Conservation (phyloP, 768 basidiomycete species). For the Russula earlei region DNA sequence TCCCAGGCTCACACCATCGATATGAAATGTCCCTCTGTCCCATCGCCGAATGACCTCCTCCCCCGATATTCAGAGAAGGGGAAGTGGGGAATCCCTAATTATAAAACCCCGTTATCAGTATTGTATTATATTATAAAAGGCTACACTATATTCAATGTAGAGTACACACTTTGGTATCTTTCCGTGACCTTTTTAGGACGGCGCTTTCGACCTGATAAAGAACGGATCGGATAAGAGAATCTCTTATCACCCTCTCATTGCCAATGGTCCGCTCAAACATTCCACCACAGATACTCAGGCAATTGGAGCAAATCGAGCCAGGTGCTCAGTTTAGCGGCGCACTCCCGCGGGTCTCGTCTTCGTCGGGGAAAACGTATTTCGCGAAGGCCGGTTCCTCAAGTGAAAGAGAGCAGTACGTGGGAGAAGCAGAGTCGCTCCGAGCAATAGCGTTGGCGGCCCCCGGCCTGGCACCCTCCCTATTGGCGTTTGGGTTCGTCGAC, state of each 20-base stretch:
- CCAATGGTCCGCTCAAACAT: constrained; percentile 10
- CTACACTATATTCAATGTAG: not conserved
- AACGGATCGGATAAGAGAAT: no score
- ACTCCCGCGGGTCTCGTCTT: constrained; percentile 43
- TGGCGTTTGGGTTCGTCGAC: constrained; percentile 38
- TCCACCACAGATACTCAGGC: constrained; percentile 31
- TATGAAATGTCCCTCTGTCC: constrained; percentile 25
- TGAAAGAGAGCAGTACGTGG: constrained; percentile 56
- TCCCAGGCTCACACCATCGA: constrained; percentile 42
- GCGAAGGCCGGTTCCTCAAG: constrained; percentile 44
- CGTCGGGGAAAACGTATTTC: constrained; percentile 50
- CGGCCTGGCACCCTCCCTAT: constrained; percentile 49
- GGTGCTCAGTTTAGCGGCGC: constrained; percentile 36
- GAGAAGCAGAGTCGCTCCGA: constrained; percentile 61
- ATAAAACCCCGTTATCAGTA: no score
- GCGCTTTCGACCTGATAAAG: not conserved
- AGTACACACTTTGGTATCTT: not conserved
- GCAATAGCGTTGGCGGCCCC: constrained; percentile 58
- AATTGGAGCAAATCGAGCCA: constrained; percentile 43
- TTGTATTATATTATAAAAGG: not conserved
- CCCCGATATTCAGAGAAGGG: not conserved
- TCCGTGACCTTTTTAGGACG: not conserved
- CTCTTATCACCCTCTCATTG: not conserved
- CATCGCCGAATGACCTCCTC: no score
- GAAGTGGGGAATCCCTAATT: no score